Base-by-base conservation (phyloP, 768 basidiomycete genomes). In the Trichaptum fuscoviolaceum region DNA sequence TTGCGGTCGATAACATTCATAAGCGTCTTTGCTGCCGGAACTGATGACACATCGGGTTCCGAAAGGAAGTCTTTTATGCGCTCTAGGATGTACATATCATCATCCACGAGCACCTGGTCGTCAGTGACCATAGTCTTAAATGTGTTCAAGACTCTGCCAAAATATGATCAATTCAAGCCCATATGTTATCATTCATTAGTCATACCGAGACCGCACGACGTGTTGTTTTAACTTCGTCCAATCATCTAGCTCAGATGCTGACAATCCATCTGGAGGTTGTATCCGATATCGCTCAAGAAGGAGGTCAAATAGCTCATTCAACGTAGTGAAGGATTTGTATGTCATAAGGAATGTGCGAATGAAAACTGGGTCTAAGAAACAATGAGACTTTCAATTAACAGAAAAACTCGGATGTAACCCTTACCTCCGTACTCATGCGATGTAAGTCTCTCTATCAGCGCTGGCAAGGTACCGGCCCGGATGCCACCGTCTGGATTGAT, bases 261-360 rank as follows among this genome's bases (percentile, higher is more conserved):
- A 82, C 42, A 98, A 73, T 7, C 84, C 87, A 6, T 84, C 81
- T 0, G 95, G 96, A 25, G 92, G 83, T 62, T 85, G 81, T 27
- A 95, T 89, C 71, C 84, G 82, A 78, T 95, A 99, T 20, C 96
- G 87, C 58, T 84, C 82, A 7, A 91, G 84, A 23, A 99, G 87
- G 20, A 91, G 81, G 66, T 94, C 88, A 65, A 96, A 89, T 9
- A 99, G 79, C 62, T 94, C 89, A 65, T 92, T 85, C 59, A 92
- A 80, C 6, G 88, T 89, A 18, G 92, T 93, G 76, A 99, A 98
- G 0, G 94, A 95, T 73, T 95, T 93, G 82, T 93, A 97, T 0
- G 96, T 97, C 86, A 97, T 90, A 69, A 99, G 78, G 84, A 99
- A 99, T 0, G 95, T 89, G 74, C 90, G 89, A 75, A 84, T 91